These are phyloP conservation scores for Erucastrum elatum DNA, from an alignment of 345 rosid species.

Conservation along the genomic window DNA sequence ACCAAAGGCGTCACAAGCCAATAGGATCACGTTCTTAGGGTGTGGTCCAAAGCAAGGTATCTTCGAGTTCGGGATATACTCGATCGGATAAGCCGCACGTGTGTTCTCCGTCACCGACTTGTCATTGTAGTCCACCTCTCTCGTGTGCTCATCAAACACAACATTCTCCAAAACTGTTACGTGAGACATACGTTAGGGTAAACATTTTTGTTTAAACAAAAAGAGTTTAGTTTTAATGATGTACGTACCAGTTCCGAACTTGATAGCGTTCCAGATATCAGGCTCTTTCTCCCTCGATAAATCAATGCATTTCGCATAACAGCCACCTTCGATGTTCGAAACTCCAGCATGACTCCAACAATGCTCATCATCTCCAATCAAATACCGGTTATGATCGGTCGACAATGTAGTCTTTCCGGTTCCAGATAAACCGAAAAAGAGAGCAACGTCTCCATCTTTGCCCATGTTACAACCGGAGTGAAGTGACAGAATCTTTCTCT, in stretches of 20 bases:
- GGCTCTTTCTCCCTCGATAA: constrained; percentile 89
- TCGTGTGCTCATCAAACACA: constrained; percentile 89
- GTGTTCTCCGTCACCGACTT: constrained; percentile 96
- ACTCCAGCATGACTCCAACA: constrained; percentile 92
- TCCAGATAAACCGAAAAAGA: constrained; percentile 98
- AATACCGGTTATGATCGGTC: constrained; percentile 84
- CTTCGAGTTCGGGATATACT: constrained; percentile 85
- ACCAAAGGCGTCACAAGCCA: constrained; percentile 97
- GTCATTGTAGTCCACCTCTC: constrained; percentile 84
- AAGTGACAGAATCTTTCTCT: constrained; percentile 84
- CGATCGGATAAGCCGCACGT: constrained; percentile 94
- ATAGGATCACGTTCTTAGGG: constrained; percentile 86
- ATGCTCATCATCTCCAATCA: constrained; percentile 95
- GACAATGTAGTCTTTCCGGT: constrained; percentile 97
- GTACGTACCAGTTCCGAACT: constrained; percentile 75
- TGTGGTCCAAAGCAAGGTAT: constrained; percentile 92
- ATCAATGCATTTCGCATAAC: constrained; percentile 98
- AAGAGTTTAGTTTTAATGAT: not conserved
- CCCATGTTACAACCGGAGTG: constrained; percentile 99
- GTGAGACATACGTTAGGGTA: not conserved
- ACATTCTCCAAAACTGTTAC: constrained; percentile 84
- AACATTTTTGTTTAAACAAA: not conserved
- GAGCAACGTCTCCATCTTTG: constrained; percentile 96
- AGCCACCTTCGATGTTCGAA: constrained; percentile 96
- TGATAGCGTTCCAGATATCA: constrained; percentile 95